A percentile compares a stretch with the other conserved stretches of the same genome.
phyloP scores from a whole-genome alignment of 768 basidiomycete genomes.

The Hebeloma cylindrosporum region DNA sequence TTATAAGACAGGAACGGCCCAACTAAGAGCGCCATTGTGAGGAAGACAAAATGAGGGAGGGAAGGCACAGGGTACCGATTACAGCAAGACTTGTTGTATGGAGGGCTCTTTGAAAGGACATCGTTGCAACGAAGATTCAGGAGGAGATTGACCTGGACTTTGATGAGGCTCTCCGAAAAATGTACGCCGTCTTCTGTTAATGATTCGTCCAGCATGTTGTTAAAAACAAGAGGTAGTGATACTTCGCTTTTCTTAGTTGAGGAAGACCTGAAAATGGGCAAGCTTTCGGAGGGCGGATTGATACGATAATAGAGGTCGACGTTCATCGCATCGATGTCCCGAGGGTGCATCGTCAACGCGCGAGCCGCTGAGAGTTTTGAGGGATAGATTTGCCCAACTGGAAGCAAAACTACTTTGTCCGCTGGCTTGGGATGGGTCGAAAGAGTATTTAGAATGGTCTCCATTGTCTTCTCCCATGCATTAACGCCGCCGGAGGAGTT shows the following conservation, averaged over 20 bases:
- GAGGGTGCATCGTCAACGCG: slow-evolving; percentile 64
- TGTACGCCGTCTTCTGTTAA: slow-evolving; percentile 87
- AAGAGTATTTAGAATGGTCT: slow-evolving; percentile 57
- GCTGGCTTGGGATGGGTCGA: slow-evolving; percentile 46
- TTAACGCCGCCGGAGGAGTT: slow-evolving; percentile 70
- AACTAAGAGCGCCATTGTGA: slow-evolving; percentile 46
- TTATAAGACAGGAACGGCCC: slow-evolving; percentile 50
- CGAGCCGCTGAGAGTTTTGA: slow-evolving; percentile 66
- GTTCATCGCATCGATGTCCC: slow-evolving; percentile 92
- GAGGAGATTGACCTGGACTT: slow-evolving; percentile 73
- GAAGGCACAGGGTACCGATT: slow-evolving; percentile 70
- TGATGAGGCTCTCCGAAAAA: slow-evolving; percentile 61
- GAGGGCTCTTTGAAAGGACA: slow-evolving; percentile 56
- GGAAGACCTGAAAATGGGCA: slow-evolving; percentile 3
- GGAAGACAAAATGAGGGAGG: slow-evolving; percentile 51
- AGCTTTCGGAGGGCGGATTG: slow-evolving; percentile 29
- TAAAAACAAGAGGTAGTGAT: slow-evolving; percentile 76
- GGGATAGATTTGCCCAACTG: slow-evolving; percentile 69
- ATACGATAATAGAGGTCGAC: slow-evolving; percentile 76
- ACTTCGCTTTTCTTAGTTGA: slow-evolving; percentile 32
- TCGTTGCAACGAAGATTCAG: slow-evolving; percentile 84
- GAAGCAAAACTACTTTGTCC: slow-evolving; percentile 75
- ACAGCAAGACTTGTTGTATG: slow-evolving; percentile 80
- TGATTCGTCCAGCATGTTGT: slow-evolving; percentile 69
- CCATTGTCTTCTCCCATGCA: slow-evolving; percentile 76